phyloP scores from a whole-genome alignment of 1,284 basidiomycete genomes.

The Pulveroboletus sp. region DNA sequence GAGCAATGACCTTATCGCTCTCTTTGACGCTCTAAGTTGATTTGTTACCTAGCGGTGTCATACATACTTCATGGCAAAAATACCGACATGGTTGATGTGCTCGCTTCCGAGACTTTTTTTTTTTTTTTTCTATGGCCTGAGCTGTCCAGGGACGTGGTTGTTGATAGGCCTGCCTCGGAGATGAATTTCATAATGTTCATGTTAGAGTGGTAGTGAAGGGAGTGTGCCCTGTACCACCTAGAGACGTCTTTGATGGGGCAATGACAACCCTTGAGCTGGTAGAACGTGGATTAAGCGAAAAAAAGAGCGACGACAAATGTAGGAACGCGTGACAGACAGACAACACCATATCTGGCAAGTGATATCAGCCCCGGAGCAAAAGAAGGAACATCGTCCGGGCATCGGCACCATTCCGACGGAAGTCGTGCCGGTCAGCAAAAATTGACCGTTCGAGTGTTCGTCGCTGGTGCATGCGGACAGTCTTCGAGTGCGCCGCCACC shows the following conservation, averaged over 20 bases:
- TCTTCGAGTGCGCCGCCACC: not conserved
- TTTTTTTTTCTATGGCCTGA: not conserved
- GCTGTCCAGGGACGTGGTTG: not conserved
- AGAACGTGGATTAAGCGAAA: not conserved
- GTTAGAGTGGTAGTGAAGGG: not conserved
- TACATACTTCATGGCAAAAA: not conserved
- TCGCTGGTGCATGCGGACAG: not conserved
- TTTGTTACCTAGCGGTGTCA: not conserved
- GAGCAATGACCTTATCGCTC: not conserved
- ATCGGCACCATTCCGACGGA: constrained; percentile 18
- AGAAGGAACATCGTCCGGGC: not conserved
- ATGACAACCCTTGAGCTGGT: not conserved
- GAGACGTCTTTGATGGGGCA: constrained; percentile 1
- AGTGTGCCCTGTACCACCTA: not conserved
- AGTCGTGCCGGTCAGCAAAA: not conserved
- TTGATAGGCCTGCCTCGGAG: not conserved
- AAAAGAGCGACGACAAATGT: not conserved
- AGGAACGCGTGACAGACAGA: not conserved
- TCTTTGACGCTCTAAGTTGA: not conserved
- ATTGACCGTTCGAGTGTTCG: not conserved
- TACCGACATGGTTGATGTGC: not conserved
- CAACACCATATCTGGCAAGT: not conserved
- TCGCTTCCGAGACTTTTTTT: constrained; percentile 9
- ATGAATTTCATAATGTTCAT: not conserved
- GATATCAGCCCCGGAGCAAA: not conserved